Conservation (phyloP, 805 yeast genomes). For the Lachancea dasiensis region DNA sequence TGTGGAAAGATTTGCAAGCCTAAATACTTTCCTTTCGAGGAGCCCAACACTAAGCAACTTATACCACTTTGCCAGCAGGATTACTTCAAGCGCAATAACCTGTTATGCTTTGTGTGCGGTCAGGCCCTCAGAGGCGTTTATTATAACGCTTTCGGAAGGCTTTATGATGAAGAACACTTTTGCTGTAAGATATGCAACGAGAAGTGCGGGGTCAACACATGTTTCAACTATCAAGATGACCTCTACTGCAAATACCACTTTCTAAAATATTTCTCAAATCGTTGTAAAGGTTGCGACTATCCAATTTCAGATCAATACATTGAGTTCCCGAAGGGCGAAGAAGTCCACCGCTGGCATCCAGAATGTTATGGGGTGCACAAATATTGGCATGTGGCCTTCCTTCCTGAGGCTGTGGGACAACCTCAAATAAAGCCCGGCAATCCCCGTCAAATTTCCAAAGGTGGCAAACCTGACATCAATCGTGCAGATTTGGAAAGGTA, state of each 20-base stretch:
- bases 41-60: constrained; percentile 34
- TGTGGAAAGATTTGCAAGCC: constrained; percentile 78
- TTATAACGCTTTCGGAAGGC: constrained; percentile 85
- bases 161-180: constrained; percentile 93
- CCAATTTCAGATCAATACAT: constrained; percentile 93
- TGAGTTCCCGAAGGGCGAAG: constrained; percentile 84
- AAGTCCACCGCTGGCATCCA: constrained; percentile 97
- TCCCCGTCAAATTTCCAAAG: constrained; percentile 7
- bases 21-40: constrained; percentile 80
- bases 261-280: constrained; percentile 75
- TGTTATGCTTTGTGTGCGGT: constrained; percentile 83
- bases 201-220: constrained; percentile 85
- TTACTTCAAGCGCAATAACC: constrained; percentile 76
- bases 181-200: constrained; percentile 82
- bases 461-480: constrained; percentile 34
- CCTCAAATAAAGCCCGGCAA: constrained; percentile 23
- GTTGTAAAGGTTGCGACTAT: constrained; percentile 89
- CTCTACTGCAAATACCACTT: constrained; percentile 92
- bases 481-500: constrained; percentile 46
- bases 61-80: constrained; percentile 85
- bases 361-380: constrained; percentile 98
- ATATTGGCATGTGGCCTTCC: constrained; percentile 86
- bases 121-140: constrained; percentile 86
- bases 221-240: constrained; percentile 77
- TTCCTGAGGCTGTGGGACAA: constrained; percentile 53